Percentiles rank a stretch among this genome's conserved stretches.
Evolutionary conservation across 352 stramenopile genomes (phyloP).

Genomic region (Pythium rishiriense): DNA sequence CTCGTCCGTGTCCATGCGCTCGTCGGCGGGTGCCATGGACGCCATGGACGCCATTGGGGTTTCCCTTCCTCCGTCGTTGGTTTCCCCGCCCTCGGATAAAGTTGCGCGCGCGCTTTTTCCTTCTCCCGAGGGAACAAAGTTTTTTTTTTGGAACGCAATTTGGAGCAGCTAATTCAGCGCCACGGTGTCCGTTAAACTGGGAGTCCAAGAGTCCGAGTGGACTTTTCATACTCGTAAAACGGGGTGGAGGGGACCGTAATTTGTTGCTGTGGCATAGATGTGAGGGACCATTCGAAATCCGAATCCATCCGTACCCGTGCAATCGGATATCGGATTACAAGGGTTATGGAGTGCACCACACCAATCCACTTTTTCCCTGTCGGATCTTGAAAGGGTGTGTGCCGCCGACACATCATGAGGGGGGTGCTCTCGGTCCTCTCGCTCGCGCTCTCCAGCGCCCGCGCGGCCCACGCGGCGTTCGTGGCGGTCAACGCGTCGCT

Average conservation of each 20-base stretch:
- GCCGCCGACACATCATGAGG: too few species aligned
- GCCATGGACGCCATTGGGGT: not conserved
- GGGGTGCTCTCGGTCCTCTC: too few species aligned
- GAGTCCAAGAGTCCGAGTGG: too few species aligned
- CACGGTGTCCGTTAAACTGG: too few species aligned
- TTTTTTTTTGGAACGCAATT: too few species aligned
- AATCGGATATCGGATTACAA: conserved; percentile 12
- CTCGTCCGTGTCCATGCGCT: conserved; percentile 22
- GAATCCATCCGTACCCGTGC: conserved; percentile 12
- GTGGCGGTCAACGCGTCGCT: conserved; percentile 50
- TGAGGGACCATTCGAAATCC: conserved; percentile 25
- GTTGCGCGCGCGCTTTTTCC: too few species aligned
- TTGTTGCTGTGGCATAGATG: conserved; percentile 18
- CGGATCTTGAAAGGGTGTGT: conserved; percentile 1
- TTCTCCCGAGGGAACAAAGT: not conserved
- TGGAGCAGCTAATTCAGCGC: too few species aligned
- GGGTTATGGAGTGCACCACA: conserved; percentile 1
- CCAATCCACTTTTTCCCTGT: not conserved
- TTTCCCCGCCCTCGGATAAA: not conserved
- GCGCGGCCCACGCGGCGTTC: conserved; percentile 19
- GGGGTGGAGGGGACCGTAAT: not conserved
- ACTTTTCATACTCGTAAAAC: too few species aligned
- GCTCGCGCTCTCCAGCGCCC: not conserved
- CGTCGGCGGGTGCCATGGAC: conserved; percentile 2
- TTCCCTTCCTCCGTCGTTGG: not conserved